phyloP scores from a whole-genome alignment of 176 grass and related monocot species.

The Oryza australiensis region DNA sequence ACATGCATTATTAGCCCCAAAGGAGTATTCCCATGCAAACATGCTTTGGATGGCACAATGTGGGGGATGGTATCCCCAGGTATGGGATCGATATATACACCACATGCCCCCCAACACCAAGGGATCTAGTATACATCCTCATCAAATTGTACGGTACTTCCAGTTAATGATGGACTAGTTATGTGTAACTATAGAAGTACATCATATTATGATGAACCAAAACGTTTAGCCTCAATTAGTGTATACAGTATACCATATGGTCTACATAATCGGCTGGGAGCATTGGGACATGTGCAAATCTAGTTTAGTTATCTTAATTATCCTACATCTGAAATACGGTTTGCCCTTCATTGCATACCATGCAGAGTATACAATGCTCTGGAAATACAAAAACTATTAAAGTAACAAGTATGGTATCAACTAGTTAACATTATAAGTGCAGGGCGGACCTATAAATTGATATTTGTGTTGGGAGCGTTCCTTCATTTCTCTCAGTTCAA shows the following conservation, averaged over 20 bases:
- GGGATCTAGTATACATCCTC: slow-evolving; percentile 1
- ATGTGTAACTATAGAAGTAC: neutral
- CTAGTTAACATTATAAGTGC: neutral
- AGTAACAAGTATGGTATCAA: neutral
- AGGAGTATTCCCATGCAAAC: slow-evolving; percentile 32
- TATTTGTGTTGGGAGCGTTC: neutral
- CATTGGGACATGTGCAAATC: neutral
- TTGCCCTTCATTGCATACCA: neutral
- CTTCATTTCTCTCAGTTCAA: neutral
- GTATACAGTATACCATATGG: neutral
- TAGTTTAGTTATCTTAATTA: neutral
- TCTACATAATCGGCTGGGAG: neutral
- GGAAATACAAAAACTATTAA: neutral
- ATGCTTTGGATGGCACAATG: slow-evolving; percentile 25
- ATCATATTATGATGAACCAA: neutral
- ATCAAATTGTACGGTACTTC: neutral
- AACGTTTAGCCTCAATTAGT: neutral
- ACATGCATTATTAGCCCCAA: slow-evolving; percentile 47
- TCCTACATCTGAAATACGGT: neutral
- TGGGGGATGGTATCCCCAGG: slow-evolving; percentile 3
- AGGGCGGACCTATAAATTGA: neutral
- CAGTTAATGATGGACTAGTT: neutral
- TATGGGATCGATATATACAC: neutral
- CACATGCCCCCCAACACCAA: slow-evolving; percentile 21
- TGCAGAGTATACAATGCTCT: neutral